Percentiles rank a stretch among this genome's conserved stretches.
Conservation (phyloP, 106 monocot species). For the Agapanthus africanus region DNA sequence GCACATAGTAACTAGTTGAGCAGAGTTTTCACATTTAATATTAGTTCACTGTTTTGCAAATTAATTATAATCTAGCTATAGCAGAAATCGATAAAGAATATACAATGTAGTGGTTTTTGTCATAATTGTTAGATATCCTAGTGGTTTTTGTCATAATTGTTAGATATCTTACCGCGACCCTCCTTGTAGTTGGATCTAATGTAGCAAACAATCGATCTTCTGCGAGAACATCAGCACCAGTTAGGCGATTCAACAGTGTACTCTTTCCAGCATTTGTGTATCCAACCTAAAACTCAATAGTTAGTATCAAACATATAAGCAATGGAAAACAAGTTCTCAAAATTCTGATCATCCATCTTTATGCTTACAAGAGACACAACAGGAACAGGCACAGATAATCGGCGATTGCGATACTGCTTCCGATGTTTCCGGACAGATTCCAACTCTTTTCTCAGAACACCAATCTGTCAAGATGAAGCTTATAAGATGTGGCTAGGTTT, state of each 20-base stretch:
- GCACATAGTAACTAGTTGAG: no score
- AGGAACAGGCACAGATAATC: conserved; percentile 88
- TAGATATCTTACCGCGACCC: conserved; percentile 30
- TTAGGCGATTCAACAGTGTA: conserved; percentile 82
- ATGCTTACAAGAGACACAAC: conserved; percentile 88
- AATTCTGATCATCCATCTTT: not conserved
- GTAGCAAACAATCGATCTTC: conserved; percentile 94
- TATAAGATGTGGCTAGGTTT: not conserved
- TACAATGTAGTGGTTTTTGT: no score
- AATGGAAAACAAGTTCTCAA: not conserved
- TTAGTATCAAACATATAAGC: not conserved
- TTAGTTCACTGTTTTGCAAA: no score
- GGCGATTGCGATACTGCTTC: conserved; percentile 79
- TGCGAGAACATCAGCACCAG: conserved; percentile 91
- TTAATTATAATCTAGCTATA: no score
- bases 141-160: not conserved
- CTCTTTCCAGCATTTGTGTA: conserved; percentile 99
- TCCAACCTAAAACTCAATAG: conserved; percentile 56
- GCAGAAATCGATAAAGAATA: no score
- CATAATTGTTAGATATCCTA: no score
- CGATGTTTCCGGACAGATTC: conserved; percentile 93
- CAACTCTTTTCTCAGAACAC: conserved; percentile 75
- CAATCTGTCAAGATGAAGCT: conserved; percentile 44
- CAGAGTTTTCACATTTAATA: no score
- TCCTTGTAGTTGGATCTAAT: conserved; percentile 95